Base-by-base conservation (phyloP, 805 yeast species). In the Yarrowia divulgata region DNA sequence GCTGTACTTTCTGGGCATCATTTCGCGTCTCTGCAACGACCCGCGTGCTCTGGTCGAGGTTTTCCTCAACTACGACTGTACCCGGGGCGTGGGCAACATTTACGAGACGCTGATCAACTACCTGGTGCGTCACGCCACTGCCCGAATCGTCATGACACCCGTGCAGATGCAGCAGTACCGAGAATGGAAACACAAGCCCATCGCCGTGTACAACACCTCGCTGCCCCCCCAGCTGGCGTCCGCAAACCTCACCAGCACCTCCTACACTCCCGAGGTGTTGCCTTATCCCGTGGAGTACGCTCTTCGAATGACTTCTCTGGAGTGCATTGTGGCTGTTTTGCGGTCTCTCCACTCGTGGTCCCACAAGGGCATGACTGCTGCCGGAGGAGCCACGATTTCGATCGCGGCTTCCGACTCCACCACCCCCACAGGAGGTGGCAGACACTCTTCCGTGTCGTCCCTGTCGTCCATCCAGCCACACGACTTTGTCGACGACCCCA, bases 1-100 rank as follows among this genome's bases (percentile, higher is more conserved):
- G 77, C 85, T 96, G 76, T 94, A 93, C 75, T 85, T 94, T 72
- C 81, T 96, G 71, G 85, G 89, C 13, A 84, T 94, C n/a, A 83
- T 96, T 34, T 90, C 90, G 74, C 84, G 97, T 73, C 79, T 95
- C 46, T 90, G 97, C 76, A 87, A 87, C 72, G 97, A 94, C 79
- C 97, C 98, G 54, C 85, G 97, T 71, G 89, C 96, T 19, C 81
- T 96, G 71, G 91, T 96, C 70, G 99, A 95, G 79, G 87, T 95
- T 70, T 95, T 94, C 76, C 84, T 95, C 75, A 95, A 95, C 79
- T 96, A 95, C 78, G 99, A 95, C 78, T 95, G 99, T 81, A 97
- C 93, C 77, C 81, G 87, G 40, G 82, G 84, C 19, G 85, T 88
- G 83, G 90, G 95, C 46, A 95, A 95, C 77, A 83, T 93, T 63